Evolutionary conservation across 768 basidiomycete genomes (phyloP).

Genomic region (Fomitopsis pulvina): DNA sequence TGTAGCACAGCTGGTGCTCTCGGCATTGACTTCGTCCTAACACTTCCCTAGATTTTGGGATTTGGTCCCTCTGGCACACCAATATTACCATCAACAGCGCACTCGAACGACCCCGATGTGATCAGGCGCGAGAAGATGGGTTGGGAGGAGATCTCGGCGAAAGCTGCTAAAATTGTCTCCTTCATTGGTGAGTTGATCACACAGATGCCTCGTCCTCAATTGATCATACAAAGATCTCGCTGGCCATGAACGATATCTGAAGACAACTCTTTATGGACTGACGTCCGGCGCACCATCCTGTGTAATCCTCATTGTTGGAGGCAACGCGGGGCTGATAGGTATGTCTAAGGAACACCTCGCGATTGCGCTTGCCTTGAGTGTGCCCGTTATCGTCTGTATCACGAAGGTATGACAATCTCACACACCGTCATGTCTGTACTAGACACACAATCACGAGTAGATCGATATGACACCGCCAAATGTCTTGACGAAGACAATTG

Average conservation of each 20-base stretch:
- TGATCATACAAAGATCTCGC: constrained; percentile 61
- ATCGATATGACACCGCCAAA: constrained; percentile 98
- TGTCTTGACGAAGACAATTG: constrained; percentile 84
- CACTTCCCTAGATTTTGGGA: constrained; percentile 64
- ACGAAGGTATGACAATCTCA: constrained; percentile 89
- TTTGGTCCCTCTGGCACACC: constrained; percentile 73
- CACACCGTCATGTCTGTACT: too few relatives aligned
- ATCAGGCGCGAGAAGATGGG: constrained; percentile 80
- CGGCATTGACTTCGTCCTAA: neutral
- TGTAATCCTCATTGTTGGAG: constrained; percentile 90
- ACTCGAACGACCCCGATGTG: constrained; percentile 52
- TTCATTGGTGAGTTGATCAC: constrained; percentile 61
- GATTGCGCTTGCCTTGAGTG: constrained; percentile 86
- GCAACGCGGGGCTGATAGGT: constrained; percentile 85
- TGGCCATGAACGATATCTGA: constrained; percentile 89
- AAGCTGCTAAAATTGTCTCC: constrained; percentile 87
- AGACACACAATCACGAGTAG: constrained; percentile 28
- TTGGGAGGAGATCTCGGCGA: constrained; percentile 92
- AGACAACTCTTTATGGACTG: constrained; percentile 91
- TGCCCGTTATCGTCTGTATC: constrained; percentile 90
- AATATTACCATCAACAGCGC: constrained; percentile 62
- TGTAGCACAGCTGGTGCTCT: neutral
- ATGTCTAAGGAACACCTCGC: constrained; percentile 98
- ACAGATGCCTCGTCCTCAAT: neutral
- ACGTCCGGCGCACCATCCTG: constrained; percentile 93